Base-by-base conservation (phyloP, 139 green algal species). In the Micromonas pusilla region DNA sequence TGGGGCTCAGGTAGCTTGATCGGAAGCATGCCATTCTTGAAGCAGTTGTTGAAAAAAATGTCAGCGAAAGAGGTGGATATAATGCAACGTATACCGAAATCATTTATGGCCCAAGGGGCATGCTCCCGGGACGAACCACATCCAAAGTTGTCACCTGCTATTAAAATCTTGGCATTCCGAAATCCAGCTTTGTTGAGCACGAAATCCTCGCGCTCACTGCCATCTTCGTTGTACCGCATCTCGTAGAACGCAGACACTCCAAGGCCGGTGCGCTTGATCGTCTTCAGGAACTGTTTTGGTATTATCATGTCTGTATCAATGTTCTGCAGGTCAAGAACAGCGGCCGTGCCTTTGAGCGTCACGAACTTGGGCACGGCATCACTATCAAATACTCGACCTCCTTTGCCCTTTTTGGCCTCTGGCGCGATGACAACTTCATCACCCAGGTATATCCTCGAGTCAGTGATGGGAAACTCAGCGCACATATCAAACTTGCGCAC, bases 291-390 rank as follows among this genome's bases (percentile, higher is more conserved):
- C 68, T 85, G 82, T 66, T 85, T 85, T 16, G 84, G 84, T 52
- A 88, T 88, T 73, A 88, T 88, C 84, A 85, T 85, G 78, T 88
- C 84, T 13, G 84, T 88, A 71, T 88, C 84, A 3, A 88, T 80
- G 74, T 88, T 88, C 62, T 83, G 74, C 5, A 85, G 78, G 39
- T 81, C 78, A 34, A 88, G 66, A 72, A 78, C 77, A 5, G 81
- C 84, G 36, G 80, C 83, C n/a, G 70, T 65, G 38, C 83, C 80
- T 19, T 75, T 80, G 33, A 85, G 76, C n/a, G 52, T 80, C 33
- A 73, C 80, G 39, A 87, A 87, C 33, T 68, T 85, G 66, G 80
- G 63, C 62, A 84, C 81, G 57, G 73, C 80, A 28, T 23, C 36
- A 20, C 39, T 57, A 37, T 16, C 39, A 16, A 16, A 39, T 30